Base-by-base conservation (phyloP, 192 early-diverging fungal genomes). In the Backusella sp. region DNA sequence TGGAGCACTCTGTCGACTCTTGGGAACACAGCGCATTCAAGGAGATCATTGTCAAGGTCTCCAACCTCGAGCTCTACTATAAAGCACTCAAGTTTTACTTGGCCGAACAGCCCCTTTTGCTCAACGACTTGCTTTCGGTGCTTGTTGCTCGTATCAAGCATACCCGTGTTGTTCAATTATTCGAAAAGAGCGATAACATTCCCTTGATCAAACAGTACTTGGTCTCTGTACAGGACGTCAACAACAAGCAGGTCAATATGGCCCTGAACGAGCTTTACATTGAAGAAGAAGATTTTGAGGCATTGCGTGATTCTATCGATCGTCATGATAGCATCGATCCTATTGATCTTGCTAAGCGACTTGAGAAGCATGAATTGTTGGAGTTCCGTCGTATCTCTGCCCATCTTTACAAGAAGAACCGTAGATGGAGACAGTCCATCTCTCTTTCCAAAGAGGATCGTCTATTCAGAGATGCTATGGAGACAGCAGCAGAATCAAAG, bases 401-500 rank as follows among this genome's bases (percentile, higher is more conserved):
- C 6, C 95, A 96, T 77, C 84, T 99, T 49, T 98, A 96, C 90
- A 97, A 96, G 89, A 92, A 90, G 80, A 97, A 97, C 88, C 96
- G 95, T 85, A 93, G 96, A 74, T 99, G 97, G 97, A 87, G 90
- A 78, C 94, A 99, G 81, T 97, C 96, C 36, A 93, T 99, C 79
- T 87, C 91, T 19, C 84, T 99, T 53, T 98, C 96, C 26, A 98
- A 99, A 89, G 93, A 98, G 86, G 97, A 99, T 85, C 89, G 95
- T 75, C 89, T 98, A 41, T 99, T 92, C 87, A 97, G 98, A 88
- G 98, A 99, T 77, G 97, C 97, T 0, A 99, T 99, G 95, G 96
- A 97, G 70, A 98, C 98, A 5, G 98, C 96, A 6, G 93, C 94
- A 21, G 92, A 93, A 73, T 97, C 96, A 19, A 88, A 88, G 44